Base-by-base conservation (phyloP, 805 yeast species). In the Kuraishia molischiana region DNA sequence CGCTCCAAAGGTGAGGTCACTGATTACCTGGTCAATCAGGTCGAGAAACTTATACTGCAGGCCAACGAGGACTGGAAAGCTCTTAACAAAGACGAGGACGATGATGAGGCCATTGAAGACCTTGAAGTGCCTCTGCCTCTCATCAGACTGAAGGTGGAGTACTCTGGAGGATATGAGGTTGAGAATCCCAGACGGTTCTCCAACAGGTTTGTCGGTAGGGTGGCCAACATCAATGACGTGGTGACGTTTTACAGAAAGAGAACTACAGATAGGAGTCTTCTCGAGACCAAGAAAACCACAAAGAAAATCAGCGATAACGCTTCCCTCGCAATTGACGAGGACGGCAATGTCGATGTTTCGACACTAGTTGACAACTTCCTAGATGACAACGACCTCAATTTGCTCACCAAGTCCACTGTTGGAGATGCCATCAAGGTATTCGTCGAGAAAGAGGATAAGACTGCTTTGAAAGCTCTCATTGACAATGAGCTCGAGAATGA, bases 161-260 rank as follows among this genome's bases (percentile, higher is more conserved):
- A 90, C 48, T 67, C 85, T 18, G 95, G 94, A 1, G 95, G 89
- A 4, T 90, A 74, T 50, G 95, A 87, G 47, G 86, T 92, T 14
- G 97, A 89, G 50, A 90, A 89, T 51, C 84, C 95, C 0, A 66
- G 94, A 37, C 62, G 96, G 44, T 85, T 92, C 44, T 85, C 96
- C 13, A 86, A 89, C 51, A 64, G 85, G 49, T 92, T 90, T 64
- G 95, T 84, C 4, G 96, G 95, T 0, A 68, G 67, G 43, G 92
- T 90, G 2, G 98, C 97, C 3, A 92, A 92, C 54, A 76, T 79
- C n/a, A 80, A 85, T 49, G 94, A 87, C 49, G 85, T 89, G 6
- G 73, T 90, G 3, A 78, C 76, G 34, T 82, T 83, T 53, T 74
- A 74, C 50, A 71, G 74, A 51, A 74, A 69, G 45, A 64, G 66